A percentile compares a stretch with the other conserved stretches of the same genome.
These are phyloP conservation scores for Alloascoidea hylecoeti DNA, from an alignment of 805 yeast genomes.

Conservation along the genomic window DNA sequence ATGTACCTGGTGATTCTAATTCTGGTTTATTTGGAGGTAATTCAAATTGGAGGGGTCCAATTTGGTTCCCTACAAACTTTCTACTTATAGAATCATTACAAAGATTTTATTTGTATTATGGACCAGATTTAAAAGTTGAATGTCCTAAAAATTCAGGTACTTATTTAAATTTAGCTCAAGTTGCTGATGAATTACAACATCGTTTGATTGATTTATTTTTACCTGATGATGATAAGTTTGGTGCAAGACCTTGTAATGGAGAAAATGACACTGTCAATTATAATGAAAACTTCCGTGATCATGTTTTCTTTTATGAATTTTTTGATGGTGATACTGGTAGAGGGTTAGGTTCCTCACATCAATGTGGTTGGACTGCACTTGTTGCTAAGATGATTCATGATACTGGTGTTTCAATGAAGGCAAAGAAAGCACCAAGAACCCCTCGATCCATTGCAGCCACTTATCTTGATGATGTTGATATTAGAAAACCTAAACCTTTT, in stretches of 20 bases:
- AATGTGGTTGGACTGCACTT: constrained; percentile 92
- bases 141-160: constrained; percentile 81
- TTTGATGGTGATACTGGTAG: constrained; percentile 93
- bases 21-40: constrained; percentile 94
- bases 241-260: constrained; percentile 69
- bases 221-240: constrained; percentile 33
- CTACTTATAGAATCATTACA: constrained; percentile 76
- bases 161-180: constrained; percentile 65
- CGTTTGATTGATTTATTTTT: constrained; percentile 71
- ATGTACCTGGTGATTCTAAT: constrained; percentile 81
- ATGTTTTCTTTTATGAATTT: constrained; percentile 71
- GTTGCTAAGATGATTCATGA: constrained; percentile 88
- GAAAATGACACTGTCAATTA: constrained; percentile 25
- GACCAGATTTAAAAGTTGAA: constrained; percentile 72
- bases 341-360: constrained; percentile 88
- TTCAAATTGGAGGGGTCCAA: constrained; percentile 96
- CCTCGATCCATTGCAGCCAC: constrained; percentile 18
- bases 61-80: constrained; percentile 91
- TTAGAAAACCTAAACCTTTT: constrained; percentile 4
- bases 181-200: constrained; percentile 83
- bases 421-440: constrained; percentile 15
- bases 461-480: constrained; percentile 19
- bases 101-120: constrained; percentile 79
- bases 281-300: constrained; percentile 63
- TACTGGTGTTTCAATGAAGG: constrained; percentile 56